Evolutionary conservation across 2,329 filamentous ascomycete species (phyloP), one percentile per base, ranked within the genome.

Genomic region (Colletotrichum caudatum): DNA sequence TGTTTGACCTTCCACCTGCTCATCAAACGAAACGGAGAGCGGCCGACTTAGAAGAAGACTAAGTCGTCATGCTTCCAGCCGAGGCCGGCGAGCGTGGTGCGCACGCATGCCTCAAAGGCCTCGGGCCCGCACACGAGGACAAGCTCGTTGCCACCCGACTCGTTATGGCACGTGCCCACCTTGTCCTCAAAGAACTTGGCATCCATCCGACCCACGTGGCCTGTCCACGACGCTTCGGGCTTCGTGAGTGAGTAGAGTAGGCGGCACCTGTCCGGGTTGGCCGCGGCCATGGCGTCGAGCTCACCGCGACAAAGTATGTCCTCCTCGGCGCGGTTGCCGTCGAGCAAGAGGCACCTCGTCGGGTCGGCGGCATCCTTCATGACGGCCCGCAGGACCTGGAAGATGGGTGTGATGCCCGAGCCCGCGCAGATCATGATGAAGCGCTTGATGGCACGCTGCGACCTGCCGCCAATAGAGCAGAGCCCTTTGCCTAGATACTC

Each of bases 331-430:
- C 93, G 84, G 76, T 98, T 98, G 0, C 94, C 94, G 76, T 97
- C 87, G 0, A 98, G 83, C 0, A 98, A 86, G 1, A 92, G 82
- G 77, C 94, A 97, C 2, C 80, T 82, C 0, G 93, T 96, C 11
- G 80, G 75, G 77, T 95, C 93, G 0, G 84, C 78, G 1, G 78
- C 75, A 73, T 95, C 89, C 57, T 87, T 84, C 79, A 94, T 87
- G 0, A 97, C 88, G 0, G 93, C 92, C 8, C 93, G 86, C 64
- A 97, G 84, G 3, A 97, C 93, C 77, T 96, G 93, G 80, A 91
- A 96, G 74, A 97, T 93, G 0, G 95, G 95, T n/a, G 95, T 97
- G 77, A 98, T 92, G 0, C 95, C 95, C n/a, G 90, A 93, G 7
- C 95, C 95, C 18, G 88, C 95, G 76, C 93, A 96, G 41, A 97